Percentiles rank a stretch among this genome's conserved stretches.
These are phyloP conservation scores for Ogataea angusta DNA, from an alignment of 805 yeast species.

Conservation along the genomic window DNA sequence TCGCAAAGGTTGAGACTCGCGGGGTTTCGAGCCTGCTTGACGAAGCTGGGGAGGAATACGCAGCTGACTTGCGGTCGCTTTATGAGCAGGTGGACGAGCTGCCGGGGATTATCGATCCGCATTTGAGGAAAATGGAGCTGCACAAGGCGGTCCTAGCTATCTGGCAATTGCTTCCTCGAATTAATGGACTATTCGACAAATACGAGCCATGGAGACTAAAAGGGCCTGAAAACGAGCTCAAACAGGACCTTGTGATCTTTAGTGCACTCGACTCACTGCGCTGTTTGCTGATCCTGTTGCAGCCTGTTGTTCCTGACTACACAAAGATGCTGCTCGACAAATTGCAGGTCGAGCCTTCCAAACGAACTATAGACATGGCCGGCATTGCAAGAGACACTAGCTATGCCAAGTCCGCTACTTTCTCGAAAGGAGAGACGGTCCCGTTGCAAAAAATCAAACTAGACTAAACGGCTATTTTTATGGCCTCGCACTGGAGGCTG, in stretches of 20 bases:
- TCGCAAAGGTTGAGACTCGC: conserved; percentile 22
- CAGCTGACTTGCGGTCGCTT: conserved; percentile 26
- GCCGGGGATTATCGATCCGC: conserved; percentile 31
- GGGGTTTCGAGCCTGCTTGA: conserved; percentile 27
- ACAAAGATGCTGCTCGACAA: conserved; percentile 57
- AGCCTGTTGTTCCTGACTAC: conserved; percentile 71
- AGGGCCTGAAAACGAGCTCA: conserved; percentile 23
- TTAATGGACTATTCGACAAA: conserved; percentile 65
- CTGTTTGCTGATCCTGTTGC: conserved; percentile 59
- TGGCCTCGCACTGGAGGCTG: conserved; percentile 51
- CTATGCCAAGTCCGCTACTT: conserved; percentile 53
- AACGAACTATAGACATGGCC: conserved; percentile 45
- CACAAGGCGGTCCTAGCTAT: conserved; percentile 54
- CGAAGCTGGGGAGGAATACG: conserved; percentile 13
- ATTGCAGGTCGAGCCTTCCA: conserved; percentile 47
- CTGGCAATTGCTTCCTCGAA: conserved; percentile 56
- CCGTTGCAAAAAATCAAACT: conserved; percentile 30
- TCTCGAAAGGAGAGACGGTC: conserved; percentile 31
- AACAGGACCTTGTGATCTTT: conserved; percentile 56
- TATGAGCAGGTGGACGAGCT: conserved; percentile 5
- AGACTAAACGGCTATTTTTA: conserved; percentile 31
- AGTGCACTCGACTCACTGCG: conserved; percentile 70
- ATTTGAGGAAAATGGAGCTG: conserved; percentile 47
- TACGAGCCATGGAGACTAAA: conserved; percentile 73
- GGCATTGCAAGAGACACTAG: conserved; percentile 52